Evolutionary conservation across 257 asterid genomes (phyloP), one percentile per base, ranked within the genome.

Genomic region (Phtheirospermum japonicum): DNA sequence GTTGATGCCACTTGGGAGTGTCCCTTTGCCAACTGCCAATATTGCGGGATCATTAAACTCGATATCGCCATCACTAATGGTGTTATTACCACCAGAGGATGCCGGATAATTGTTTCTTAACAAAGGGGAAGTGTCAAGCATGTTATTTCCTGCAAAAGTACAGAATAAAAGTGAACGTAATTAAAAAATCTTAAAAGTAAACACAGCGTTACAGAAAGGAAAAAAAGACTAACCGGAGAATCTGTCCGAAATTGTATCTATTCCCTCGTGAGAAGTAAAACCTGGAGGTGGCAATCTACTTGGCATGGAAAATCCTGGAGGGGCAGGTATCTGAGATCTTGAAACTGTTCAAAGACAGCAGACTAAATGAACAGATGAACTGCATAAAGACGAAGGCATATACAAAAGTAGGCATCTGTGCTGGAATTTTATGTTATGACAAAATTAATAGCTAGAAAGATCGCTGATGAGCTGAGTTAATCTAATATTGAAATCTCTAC

Each of bases 31-130:
- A 70, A 93, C 99, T 49, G 97, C 97, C 79, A 93, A 76, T 39
- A 93, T 93, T 43, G 99, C 99, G 68, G 99, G 99, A 79, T 93
- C 99, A 76, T 82, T 80, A 73, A 93, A 85, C 75, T 87, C 99
- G 70, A 89, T 72, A 64, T 90, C 96, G 20, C 84, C 86, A 58
- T 79, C 75, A 60, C 72, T 79, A 48, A 75, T 69, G 40, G 82
- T 67, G 28, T 23, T 23, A 72, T 75, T 74, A 52, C 77, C 81
- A 65, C 64, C 63, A 28, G 79, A 71, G 40, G 83, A 75, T 48
- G 79, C 66, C 74, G 79, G 94, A 70, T 76, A 80, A 61, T 82
- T 83, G 67, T 87, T 80, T 63, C 87, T 79, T 53, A 73, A 68
- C 48, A 82, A 66, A 61, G 88, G 75, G 51, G 89, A 59, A 17